Conservation (phyloP, 169 alveolate genomes). For the Cryptosporidium parvum region DNA sequence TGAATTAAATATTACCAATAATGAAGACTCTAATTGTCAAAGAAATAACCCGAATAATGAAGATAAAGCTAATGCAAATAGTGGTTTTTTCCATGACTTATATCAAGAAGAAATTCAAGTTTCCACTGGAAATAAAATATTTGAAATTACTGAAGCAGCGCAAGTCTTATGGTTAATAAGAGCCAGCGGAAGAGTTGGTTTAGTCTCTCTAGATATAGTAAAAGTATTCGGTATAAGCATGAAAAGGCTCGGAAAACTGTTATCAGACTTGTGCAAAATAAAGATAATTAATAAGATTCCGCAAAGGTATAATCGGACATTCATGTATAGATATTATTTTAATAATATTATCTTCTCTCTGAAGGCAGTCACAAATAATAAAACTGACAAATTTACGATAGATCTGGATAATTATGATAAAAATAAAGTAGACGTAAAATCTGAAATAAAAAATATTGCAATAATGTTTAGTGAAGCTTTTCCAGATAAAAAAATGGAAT, state of each 20-base stretch:
- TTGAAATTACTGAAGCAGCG: constrained; percentile 50
- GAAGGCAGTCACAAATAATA: neutral
- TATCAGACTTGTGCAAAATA: constrained; percentile 31
- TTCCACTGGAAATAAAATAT: constrained; percentile 22
- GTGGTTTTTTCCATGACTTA: constrained; percentile 7
- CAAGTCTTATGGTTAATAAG: constrained; percentile 59
- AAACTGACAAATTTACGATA: neutral
- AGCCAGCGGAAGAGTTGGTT: constrained; percentile 35
- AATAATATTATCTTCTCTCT: neutral
- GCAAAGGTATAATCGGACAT: constrained; percentile 68
- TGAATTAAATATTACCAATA: neutral
- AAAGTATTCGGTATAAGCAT: constrained; percentile 46
- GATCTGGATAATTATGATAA: neutral
- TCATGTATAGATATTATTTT: constrained; percentile 70
- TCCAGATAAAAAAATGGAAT: constrained; percentile 9
- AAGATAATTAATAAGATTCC: constrained; percentile 37
- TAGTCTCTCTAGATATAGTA: constrained; percentile 60
- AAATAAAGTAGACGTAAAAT: neutral
- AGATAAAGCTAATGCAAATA: neutral
- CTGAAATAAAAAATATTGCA: neutral
- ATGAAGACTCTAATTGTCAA: neutral
- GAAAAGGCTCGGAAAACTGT: constrained; percentile 67
- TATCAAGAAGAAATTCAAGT: neutral
- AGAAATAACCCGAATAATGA: neutral
- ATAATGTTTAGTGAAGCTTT: constrained; percentile 22